Evolutionary conservation across 148 eudicot genomes (phyloP).

Genomic region (Spergularia bocconei): DNA sequence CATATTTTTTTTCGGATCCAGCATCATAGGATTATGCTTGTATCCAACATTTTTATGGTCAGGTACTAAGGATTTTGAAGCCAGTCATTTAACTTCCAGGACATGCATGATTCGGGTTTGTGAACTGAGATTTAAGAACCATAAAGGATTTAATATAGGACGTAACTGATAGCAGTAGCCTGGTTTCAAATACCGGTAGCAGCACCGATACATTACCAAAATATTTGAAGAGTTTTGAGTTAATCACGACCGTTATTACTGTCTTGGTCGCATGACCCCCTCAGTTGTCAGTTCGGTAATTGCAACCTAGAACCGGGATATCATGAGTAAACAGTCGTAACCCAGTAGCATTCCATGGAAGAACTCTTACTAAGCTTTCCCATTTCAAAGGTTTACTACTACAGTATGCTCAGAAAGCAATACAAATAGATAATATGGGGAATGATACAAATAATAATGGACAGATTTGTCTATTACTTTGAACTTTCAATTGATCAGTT

Average conservation of each 20-base stretch:
- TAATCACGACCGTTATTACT: too few relatives aligned
- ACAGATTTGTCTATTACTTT: neutral
- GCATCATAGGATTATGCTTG: too few relatives aligned
- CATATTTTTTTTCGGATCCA: too few relatives aligned
- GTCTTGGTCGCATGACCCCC: too few relatives aligned
- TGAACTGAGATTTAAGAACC: neutral
- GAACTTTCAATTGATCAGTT: conserved; percentile 13
- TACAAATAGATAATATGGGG: neutral
- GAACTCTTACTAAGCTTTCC: too few relatives aligned
- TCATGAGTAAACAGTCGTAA: too few relatives aligned
- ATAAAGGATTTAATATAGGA: neutral
- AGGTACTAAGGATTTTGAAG: neutral
- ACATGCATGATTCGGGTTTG: neutral
- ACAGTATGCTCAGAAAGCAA: neutral
- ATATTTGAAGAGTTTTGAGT: too few relatives aligned
- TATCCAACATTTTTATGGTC: neutral
- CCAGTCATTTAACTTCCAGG: neutral
- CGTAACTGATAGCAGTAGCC: neutral
- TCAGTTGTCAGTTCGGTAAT: too few relatives aligned
- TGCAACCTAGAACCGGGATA: too few relatives aligned
- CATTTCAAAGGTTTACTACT: neutral
- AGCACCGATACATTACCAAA: too few relatives aligned
- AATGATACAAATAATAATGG: neutral
- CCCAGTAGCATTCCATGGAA: too few relatives aligned
- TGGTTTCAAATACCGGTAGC: too few relatives aligned